phyloP scores from a whole-genome alignment of 495 filamentous ascomycete species.

The Penicillium daleae region DNA sequence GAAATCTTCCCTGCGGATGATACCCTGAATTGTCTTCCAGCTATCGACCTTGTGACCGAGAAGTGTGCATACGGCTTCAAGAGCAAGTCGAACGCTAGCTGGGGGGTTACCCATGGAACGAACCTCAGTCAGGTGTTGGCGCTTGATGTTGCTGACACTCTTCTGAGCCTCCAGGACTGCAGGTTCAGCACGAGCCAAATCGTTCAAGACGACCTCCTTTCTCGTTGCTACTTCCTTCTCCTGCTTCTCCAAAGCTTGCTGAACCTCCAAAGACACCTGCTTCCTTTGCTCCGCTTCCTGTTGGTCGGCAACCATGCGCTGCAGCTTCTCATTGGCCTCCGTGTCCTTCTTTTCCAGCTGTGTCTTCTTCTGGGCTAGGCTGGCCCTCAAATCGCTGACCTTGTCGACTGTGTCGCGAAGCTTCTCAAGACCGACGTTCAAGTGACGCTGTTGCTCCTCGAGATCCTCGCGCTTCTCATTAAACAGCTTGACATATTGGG shows the following conservation, averaged over 20 bases:
- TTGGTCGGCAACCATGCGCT: slow-evolving; percentile 96
- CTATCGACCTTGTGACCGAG: slow-evolving; percentile 87
- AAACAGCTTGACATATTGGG: slow-evolving; percentile 95
- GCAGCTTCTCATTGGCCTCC: slow-evolving; percentile 95
- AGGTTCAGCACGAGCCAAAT: slow-evolving; percentile 90
- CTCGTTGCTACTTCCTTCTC: slow-evolving; percentile 85
- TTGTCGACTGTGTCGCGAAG: slow-evolving; percentile 98
- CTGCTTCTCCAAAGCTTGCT: slow-evolving; percentile 82
- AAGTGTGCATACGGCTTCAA: slow-evolving; percentile 93
- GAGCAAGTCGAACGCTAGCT: slow-evolving; percentile 82
- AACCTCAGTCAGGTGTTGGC: slow-evolving; percentile 95
- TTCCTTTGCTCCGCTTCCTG: slow-evolving; percentile 93
- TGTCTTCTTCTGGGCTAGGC: slow-evolving; percentile 88
- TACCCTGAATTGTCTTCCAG: slow-evolving; percentile 87
- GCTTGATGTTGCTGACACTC: slow-evolving; percentile 97
- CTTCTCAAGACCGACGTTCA: slow-evolving; percentile 98
- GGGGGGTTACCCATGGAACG: slow-evolving; percentile 94
- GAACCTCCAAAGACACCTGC: slow-evolving; percentile 82
- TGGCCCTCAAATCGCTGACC: slow-evolving; percentile 86
- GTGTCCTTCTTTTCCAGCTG: slow-evolving; percentile 92
- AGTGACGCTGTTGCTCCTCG: slow-evolving; percentile 96
- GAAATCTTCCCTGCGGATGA: slow-evolving; percentile 91
- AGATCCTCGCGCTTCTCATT: slow-evolving; percentile 98
- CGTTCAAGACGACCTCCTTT: slow-evolving; percentile 80
- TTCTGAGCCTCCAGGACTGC: slow-evolving; percentile 91